Percentiles rank a stretch among this genome's conserved stretches.
Evolutionary conservation across 2,329 filamentous ascomycete genomes (phyloP).

Genomic region (Leptographium radiaticola): DNA sequence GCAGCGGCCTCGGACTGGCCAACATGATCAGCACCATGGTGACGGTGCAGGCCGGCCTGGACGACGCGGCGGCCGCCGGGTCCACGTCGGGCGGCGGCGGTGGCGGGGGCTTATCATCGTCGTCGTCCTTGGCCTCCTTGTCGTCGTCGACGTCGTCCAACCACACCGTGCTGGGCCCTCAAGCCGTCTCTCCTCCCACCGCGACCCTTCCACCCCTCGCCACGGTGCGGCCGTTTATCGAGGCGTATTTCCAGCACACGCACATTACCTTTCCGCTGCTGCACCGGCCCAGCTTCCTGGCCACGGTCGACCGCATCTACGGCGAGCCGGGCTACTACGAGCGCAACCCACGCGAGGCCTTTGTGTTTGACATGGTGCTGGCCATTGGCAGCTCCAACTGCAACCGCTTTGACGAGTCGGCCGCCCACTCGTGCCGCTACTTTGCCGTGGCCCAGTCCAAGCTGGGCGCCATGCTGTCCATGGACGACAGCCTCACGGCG

Average conservation of each 20-base stretch:
- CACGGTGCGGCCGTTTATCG: conserved; percentile 6
- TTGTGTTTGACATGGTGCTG: conserved; percentile 9
- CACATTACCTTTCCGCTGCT: conserved; percentile 11
- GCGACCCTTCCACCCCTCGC: neutral
- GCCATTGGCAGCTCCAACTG: conserved; percentile 6
- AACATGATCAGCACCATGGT: conserved; percentile 4
- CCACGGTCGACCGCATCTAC: conserved; percentile 6
- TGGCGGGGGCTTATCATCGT: neutral
- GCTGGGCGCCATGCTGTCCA: neutral
- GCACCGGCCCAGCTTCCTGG: conserved; percentile 9
- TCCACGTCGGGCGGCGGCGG: neutral
- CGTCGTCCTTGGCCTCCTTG: neutral
- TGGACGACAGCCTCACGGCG: neutral
- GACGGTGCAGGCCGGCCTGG: neutral
- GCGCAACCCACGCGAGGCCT: conserved; percentile 1
- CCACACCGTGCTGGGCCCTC: neutral
- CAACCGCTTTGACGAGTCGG: conserved; percentile 4
- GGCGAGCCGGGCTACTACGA: conserved; percentile 5
- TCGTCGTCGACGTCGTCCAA: neutral
- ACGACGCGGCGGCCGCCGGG: neutral
- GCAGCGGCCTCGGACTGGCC: conserved; percentile 7
- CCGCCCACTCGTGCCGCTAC: neutral
- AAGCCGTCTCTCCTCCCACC: neutral
- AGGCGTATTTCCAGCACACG: conserved; percentile 10
- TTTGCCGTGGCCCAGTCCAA: conserved; percentile 4